Evolutionary conservation across 257 asterid genomes (phyloP), one percentile per base, ranked within the genome.

Genomic region (Capsicum chinense): DNA sequence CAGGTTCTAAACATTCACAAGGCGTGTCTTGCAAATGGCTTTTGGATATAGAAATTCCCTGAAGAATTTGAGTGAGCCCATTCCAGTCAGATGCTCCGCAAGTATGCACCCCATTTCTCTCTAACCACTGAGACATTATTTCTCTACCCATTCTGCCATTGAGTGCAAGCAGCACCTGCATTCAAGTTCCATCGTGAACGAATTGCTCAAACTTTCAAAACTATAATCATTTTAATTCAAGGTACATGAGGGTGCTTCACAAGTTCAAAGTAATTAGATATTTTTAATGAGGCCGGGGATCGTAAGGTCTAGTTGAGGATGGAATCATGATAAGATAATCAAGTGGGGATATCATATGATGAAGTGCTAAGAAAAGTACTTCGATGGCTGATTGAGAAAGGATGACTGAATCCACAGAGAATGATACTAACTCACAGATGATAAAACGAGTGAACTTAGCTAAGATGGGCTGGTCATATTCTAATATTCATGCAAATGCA

Each of bases 111-210:
- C 93, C 93, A 13, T 91, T 94, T 84, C 92, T 92, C 48, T 84
- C 87, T 81, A 95, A 81, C 99, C 98, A 95, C 42, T 88, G 89
- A n/a, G 90, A 85, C 90, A 92, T 88, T 15, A 88, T 88, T 37
- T 54, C 60, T 88, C 97, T 88, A 13, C 93, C 92, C 94, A 85
- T 94, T 83, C 88, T 89, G 58, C 99, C 98, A 87, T 91, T 90
- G 79, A 94, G 95, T 67, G 95, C 99, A 86, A 95, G 98, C 93
- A 94, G 82, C 66, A 95, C 95, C 99, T 95, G 95, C 86, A 87
- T 85, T 83, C 79, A 60, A 79, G 39, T 74, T 68, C 84, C 76
- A 86, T 69, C 47, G 11, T 39, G 54, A 15, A 69, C 26, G 47
- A 26, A 8, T 69, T 69, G 52, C 78, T 68, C 12, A 68, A 14